A percentile compares a stretch with the other conserved stretches of the same genome.
Evolutionary conservation across 2,329 filamentous ascomycete genomes (phyloP).

Genomic region (Pseudocercospora cruenta): DNA sequence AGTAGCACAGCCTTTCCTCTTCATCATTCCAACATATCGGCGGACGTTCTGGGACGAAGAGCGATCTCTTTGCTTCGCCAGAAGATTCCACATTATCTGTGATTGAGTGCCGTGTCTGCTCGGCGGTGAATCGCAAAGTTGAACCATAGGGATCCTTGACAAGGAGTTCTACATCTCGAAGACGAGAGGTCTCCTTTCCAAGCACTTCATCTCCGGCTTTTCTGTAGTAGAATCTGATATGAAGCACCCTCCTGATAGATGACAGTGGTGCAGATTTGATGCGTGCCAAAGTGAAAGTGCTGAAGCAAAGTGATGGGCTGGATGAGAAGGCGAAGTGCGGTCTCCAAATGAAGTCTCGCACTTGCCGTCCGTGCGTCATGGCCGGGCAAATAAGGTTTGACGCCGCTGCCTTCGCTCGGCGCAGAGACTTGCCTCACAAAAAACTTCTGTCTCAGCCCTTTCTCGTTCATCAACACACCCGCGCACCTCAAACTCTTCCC

Average conservation of each 20-base stretch:
- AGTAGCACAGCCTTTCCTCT: no score
- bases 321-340: background rate
- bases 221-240: background rate
- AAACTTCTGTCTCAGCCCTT: background rate
- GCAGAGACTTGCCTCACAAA: background rate
- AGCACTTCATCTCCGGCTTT: background rate
- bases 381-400: background rate
- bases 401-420: background rate
- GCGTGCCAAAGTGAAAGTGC: background rate
- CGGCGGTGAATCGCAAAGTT: no score
- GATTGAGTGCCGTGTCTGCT: no score
- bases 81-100: no score
- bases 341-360: background rate
- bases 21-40: no score
- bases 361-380: background rate
- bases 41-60: no score
- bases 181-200: background rate
- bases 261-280: background rate
- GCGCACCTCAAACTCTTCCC: background rate
- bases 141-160: no score
- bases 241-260: background rate
- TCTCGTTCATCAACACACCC: background rate
- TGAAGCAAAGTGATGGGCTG: background rate
- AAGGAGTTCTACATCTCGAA: background rate
- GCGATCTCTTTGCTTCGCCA: no score